Evolutionary conservation across 2,329 filamentous ascomycete species (phyloP).

Genomic region (Thielaviopsis musarum): DNA sequence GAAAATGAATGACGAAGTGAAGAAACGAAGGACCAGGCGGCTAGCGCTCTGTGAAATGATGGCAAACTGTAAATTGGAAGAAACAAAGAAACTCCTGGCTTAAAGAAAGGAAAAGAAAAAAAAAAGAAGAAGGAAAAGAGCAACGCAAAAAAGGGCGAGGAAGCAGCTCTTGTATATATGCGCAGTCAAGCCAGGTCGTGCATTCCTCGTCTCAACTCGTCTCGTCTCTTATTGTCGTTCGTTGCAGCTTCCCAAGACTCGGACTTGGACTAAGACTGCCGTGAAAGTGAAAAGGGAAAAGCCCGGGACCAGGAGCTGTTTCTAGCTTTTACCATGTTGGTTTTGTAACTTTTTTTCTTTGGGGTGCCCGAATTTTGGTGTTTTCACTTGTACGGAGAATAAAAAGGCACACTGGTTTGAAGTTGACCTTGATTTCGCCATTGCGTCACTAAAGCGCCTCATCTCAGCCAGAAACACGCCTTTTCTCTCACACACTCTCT

Average conservation of each 20-base stretch:
- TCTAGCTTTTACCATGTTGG: background rate
- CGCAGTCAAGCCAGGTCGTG: too few relatives aligned
- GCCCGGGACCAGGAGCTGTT: background rate
- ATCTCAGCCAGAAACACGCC: slow-evolving; percentile 2
- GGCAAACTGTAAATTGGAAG: background rate
- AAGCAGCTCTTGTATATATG: background rate
- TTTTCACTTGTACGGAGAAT: slow-evolving; percentile 6
- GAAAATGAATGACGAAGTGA: background rate
- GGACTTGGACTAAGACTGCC: too few relatives aligned
- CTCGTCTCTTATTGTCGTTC: too few relatives aligned
- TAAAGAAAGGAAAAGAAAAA: background rate
- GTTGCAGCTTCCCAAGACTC: too few relatives aligned
- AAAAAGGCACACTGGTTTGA: background rate
- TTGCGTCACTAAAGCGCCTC: slow-evolving; percentile 4
- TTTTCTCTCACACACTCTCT: background rate
- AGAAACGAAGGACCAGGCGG: slow-evolving; percentile 11
- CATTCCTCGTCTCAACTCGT: too few relatives aligned
- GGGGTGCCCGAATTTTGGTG: background rate
- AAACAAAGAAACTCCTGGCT: background rate
- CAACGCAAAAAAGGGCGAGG: background rate
- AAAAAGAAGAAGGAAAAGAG: background rate
- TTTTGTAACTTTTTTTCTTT: background rate
- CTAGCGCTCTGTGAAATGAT: slow-evolving; percentile 8
- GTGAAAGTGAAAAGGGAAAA: background rate
- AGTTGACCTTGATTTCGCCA: slow-evolving; percentile 3